These are phyloP conservation scores for Tetrapisispora phaffii DNA, from an alignment of 805 yeast genomes.

Conservation along the genomic window DNA sequence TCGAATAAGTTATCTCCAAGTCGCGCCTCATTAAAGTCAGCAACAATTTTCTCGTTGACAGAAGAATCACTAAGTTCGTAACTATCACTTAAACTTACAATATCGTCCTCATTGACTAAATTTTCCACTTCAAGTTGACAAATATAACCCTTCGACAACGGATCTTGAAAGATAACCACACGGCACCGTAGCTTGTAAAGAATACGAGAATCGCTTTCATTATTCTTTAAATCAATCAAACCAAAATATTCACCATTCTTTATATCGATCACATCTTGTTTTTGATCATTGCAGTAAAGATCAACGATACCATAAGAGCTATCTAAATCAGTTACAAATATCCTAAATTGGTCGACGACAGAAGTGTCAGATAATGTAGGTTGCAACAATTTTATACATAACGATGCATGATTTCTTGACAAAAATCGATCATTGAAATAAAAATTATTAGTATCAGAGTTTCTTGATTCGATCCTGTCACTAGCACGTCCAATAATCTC, in stretches of 20 bases:
- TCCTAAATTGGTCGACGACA: constrained; percentile 14
- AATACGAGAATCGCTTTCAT: not conserved
- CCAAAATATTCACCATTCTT: constrained; percentile 23
- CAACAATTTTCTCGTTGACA: not conserved
- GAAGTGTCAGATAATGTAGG: constrained; percentile 8
- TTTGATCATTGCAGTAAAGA: constrained; percentile 13
- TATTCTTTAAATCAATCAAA: constrained; percentile 6
- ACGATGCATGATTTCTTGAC: constrained; percentile 17
- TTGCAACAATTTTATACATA: constrained; percentile 14
- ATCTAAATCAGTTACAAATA: constrained; percentile 16
- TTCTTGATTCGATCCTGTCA: constrained; percentile 4
- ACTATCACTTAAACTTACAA: not conserved
- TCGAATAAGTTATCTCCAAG: not conserved
- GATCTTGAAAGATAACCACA: not conserved
- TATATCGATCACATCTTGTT: constrained; percentile 16
- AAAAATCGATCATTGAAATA: constrained; percentile 15
- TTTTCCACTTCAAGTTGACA: not conserved
- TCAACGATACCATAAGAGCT: constrained; percentile 20
- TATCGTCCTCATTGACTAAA: not conserved
- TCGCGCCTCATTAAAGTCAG: not conserved
- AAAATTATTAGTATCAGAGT: constrained; percentile 6
- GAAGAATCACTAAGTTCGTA: not conserved
- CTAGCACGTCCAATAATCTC: constrained; percentile 17
- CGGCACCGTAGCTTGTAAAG: not conserved
- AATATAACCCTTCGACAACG: not conserved